These are phyloP conservation scores for Pseudozyma thailandica DNA, from an alignment of 1,284 basidiomycete genomes.

Conservation along the genomic window DNA sequence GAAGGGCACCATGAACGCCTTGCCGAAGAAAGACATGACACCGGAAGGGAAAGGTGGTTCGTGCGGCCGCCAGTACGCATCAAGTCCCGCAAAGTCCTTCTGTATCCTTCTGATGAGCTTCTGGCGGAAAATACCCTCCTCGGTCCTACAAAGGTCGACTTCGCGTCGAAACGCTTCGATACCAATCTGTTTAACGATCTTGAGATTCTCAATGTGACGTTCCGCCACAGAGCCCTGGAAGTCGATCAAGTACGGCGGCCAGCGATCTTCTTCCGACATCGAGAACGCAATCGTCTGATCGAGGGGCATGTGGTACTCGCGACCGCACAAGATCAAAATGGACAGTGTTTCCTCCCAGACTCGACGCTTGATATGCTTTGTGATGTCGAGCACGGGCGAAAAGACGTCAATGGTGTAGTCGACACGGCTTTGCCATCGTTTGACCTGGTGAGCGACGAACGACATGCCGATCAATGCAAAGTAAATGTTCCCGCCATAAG, in stretches of 20 bases:
- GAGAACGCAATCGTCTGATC: constrained; percentile 75
- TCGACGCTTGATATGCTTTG: constrained; percentile 76
- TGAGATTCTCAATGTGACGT: constrained; percentile 81
- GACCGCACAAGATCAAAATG: constrained; percentile 75
- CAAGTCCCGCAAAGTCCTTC: constrained; percentile 57
- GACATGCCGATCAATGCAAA: constrained; percentile 52
- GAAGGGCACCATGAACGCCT: constrained; percentile 83
- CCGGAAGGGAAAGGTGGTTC: constrained; percentile 51
- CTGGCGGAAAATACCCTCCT: constrained; percentile 26
- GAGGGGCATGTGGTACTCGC: constrained; percentile 75
- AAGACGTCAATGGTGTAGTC: constrained; percentile 85
- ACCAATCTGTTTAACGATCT: constrained; percentile 71
- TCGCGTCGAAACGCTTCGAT: constrained; percentile 31
- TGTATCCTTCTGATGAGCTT: constrained; percentile 51
- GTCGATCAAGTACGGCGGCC: constrained; percentile 78
- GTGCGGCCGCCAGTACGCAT: constrained; percentile 54
- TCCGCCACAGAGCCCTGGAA: constrained; percentile 79
- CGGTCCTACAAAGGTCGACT: constrained; percentile 37
- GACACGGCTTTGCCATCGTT: constrained; percentile 75
- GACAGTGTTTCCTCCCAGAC: constrained; percentile 86
- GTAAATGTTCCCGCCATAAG: constrained; percentile 59
- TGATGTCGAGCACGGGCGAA: constrained; percentile 78
- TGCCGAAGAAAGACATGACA: constrained; percentile 66
- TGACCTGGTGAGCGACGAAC: constrained; percentile 51
- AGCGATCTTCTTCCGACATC: constrained; percentile 74